Evolutionary conservation across 768 basidiomycete genomes (phyloP), one percentile per base, ranked within the genome.

Genomic region (Basidioascus undulatus): DNA sequence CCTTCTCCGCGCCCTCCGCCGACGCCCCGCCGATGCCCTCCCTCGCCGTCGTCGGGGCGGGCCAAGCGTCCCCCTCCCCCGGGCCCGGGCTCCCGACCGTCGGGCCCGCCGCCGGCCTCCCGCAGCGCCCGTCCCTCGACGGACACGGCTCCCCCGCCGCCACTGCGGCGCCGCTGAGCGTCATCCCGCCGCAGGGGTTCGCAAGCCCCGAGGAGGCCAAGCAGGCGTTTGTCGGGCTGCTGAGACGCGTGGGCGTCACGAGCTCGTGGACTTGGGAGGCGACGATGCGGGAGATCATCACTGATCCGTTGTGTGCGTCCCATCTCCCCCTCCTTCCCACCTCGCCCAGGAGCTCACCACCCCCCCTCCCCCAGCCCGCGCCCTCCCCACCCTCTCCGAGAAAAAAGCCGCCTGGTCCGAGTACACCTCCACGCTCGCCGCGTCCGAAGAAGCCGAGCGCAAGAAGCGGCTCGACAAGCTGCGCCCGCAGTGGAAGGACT

Each of bases 231-330:
- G 71, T 74, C 53, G 80, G 80, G 61, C 63, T 98, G 42, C 60
- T 98, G 50, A 69, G 76, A 50, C 83, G 82, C 60, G 76, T 80
- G 35, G 81, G 81, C 25, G 78, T 96, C 32, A 81, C 83, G 58
- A 73, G 77, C 34, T 74, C 68, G 47, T 94, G 82, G 80, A 83
- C 83, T 27, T 98, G 92, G 92, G 92, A 98, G 57, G 74, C 81
- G 62, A 84, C 86, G 39, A 92, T 96, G 81, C 71, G 87, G 55
- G 78, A 82, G 51, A 84, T 92, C 59, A 89, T 98, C 59, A 94
- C 84, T 51, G 89, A 96, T 64, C 89, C 92, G 33, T 60, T 92
- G 48, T 98, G n/a, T n/a, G n/a, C n/a, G n/a, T n/a, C n/a, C n/a
- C n/a, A n/a, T n/a, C n/a, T n/a, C n/a, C n/a, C n/a, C n/a, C n/a